phyloP scores from a whole-genome alignment of 2,329 filamentous ascomycete species.

The Aspergillus udagawae region DNA sequence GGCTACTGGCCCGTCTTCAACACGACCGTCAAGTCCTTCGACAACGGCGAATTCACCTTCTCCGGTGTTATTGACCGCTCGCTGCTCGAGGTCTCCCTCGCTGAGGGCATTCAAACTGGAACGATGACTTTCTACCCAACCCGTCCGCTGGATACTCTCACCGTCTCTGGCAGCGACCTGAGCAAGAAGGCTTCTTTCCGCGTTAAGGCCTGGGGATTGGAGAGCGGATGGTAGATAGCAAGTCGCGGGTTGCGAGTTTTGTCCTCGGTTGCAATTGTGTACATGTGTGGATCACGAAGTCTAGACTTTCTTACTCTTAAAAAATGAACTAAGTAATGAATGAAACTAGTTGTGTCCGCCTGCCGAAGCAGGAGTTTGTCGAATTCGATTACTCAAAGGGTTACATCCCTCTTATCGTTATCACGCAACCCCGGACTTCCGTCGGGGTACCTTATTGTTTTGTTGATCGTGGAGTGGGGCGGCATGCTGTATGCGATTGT shows the following conservation, averaged over 20 bases:
- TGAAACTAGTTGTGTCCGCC: background rate
- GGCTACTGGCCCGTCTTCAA: conserved; percentile 56
- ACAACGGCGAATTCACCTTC: conserved; percentile 37
- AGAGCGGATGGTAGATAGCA: conserved; percentile 39
- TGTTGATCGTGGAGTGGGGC: background rate
- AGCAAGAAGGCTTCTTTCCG: conserved; percentile 3
- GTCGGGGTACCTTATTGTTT: background rate
- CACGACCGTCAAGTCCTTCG: conserved; percentile 19
- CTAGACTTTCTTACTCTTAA: background rate
- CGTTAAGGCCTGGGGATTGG: conserved; percentile 35
- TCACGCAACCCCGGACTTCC: background rate
- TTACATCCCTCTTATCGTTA: background rate
- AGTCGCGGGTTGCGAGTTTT: too few species aligned
- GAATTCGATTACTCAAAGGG: background rate
- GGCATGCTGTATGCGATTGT: background rate
- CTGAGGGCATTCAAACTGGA: conserved; percentile 48
- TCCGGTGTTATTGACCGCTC: conserved; percentile 52
- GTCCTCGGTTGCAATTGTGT: background rate
- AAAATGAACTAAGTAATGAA: background rate
- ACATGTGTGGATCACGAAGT: background rate
- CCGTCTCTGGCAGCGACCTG: conserved; percentile 10
- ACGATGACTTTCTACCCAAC: conserved; percentile 52
- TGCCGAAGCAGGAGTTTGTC: background rate
- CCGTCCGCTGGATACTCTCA: conserved; percentile 26
- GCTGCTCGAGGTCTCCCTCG: conserved; percentile 54